These are phyloP conservation scores for Argentina anserina DNA, from an alignment of 306 rosid species.

Conservation along the genomic window DNA sequence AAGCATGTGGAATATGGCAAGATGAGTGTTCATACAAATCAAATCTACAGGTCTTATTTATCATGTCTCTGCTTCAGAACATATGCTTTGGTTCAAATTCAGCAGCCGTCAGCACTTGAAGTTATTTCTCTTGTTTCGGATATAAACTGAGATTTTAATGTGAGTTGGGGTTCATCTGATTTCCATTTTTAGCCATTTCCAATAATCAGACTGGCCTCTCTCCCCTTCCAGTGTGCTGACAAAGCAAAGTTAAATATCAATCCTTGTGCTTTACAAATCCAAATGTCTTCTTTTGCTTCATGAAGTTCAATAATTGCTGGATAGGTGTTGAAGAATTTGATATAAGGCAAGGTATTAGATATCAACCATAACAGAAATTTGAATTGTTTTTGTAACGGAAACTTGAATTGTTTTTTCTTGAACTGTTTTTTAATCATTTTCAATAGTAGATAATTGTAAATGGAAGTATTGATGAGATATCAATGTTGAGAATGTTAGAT, in stretches of 20 bases:
- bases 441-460: not conserved
- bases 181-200: conserved; percentile 4
- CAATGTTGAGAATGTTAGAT: not conserved
- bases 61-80: conserved; percentile 15
- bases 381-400: not conserved
- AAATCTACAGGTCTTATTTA: not conserved
- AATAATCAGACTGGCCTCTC: conserved; percentile 1
- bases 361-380: not conserved
- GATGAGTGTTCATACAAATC: not conserved
- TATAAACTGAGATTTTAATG: conserved; percentile 5
- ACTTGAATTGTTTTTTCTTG: not conserved
- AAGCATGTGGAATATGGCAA: not conserved
- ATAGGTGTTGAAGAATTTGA: not conserved
- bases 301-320: not conserved
- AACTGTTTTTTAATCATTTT: no score
- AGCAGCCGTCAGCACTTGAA: not conserved
- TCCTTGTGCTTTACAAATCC: not conserved
- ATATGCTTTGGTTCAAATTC: conserved; percentile 8
- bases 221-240: not conserved
- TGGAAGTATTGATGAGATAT: not conserved
- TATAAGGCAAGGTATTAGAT: not conserved
- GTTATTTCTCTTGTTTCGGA: not conserved
- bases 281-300: not conserved
- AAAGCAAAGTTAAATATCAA: conserved; percentile 2
- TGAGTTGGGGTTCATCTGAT: conserved; percentile 6